Conservation (phyloP, 2,329 filamentous ascomycete genomes). For the Ceratocystis variospora region DNA sequence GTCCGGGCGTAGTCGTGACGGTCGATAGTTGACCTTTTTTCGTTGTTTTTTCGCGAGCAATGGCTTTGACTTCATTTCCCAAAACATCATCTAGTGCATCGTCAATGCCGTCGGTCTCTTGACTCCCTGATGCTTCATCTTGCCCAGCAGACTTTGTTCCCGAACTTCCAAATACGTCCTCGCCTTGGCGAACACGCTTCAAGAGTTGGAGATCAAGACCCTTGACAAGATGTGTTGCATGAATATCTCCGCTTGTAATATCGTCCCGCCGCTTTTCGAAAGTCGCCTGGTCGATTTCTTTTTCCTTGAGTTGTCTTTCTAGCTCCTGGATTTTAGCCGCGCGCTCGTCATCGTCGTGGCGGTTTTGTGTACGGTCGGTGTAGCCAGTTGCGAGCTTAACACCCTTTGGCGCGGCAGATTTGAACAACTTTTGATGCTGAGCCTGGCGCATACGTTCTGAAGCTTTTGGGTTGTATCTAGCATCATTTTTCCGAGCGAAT, state of each 20-base stretch:
- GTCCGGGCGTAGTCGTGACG: slow-evolving; percentile 37
- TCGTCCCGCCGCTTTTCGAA: slow-evolving; percentile 63
- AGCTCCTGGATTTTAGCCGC: slow-evolving; percentile 60
- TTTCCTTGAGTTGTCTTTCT: slow-evolving; percentile 68
- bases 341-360: slow-evolving; percentile 41
- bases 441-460: slow-evolving; percentile 45
- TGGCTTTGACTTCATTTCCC: slow-evolving; percentile 38
- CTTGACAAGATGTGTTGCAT: slow-evolving; percentile 77
- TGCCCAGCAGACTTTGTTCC: slow-evolving; percentile 27
- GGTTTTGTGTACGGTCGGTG: slow-evolving; percentile 60
- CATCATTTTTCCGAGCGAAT: slow-evolving; percentile 24
- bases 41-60: slow-evolving; percentile 36
- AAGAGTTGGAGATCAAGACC: slow-evolving; percentile 77
- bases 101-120: slow-evolving; percentile 34
- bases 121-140: slow-evolving; percentile 22
- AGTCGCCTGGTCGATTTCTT: slow-evolving; percentile 65
- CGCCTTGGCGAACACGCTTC: slow-evolving; percentile 53
- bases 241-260: slow-evolving; percentile 69
- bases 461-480: slow-evolving; percentile 24
- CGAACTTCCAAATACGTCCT: slow-evolving; percentile 41
- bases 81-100: slow-evolving; percentile 51
- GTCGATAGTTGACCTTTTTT: slow-evolving; percentile 48
- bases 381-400: slow-evolving; percentile 69
- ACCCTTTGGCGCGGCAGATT: slow-evolving; percentile 69
- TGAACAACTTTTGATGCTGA: slow-evolving; percentile 57